phyloP scores from a whole-genome alignment of 129 eudicot genomes.

The Arctium minus region DNA sequence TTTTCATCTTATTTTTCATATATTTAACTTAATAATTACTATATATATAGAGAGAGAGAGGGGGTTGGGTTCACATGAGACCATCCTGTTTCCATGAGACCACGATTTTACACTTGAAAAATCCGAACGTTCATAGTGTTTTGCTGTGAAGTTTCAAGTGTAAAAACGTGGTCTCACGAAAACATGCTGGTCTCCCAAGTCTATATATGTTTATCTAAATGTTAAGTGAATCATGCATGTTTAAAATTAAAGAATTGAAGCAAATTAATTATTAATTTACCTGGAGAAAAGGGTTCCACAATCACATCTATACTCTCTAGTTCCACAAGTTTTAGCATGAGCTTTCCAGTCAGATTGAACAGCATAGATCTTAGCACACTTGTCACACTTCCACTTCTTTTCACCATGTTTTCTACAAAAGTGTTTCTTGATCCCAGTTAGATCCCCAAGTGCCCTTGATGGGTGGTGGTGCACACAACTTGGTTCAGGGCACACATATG shows the following conservation, averaged over 20 bases:
- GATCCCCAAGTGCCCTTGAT: slow-evolving; percentile 90
- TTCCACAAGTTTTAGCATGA: slow-evolving; percentile 86
- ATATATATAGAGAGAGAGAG: too few species aligned
- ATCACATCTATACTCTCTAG: slow-evolving; percentile 90
- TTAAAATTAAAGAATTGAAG: not conserved
- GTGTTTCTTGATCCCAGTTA: slow-evolving; percentile 91
- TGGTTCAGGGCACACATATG: slow-evolving; percentile 84
- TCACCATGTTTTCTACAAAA: slow-evolving; percentile 91
- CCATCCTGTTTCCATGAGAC: too few species aligned
- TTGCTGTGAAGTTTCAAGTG: too few species aligned
- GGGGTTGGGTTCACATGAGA: too few species aligned
- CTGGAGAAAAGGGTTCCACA: slow-evolving; percentile 94
- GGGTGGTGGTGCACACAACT: slow-evolving; percentile 85
- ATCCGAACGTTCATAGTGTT: too few species aligned
- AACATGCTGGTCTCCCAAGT: too few species aligned
- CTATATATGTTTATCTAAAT: not conserved
- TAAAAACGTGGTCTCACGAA: too few species aligned
- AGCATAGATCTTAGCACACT: slow-evolving; percentile 85
- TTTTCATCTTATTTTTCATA: not conserved
- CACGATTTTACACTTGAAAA: too few species aligned
- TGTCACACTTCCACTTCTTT: slow-evolving; percentile 87
- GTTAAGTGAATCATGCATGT: not conserved
- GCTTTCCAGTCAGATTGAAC: slow-evolving; percentile 99
- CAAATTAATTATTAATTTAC: slow-evolving; percentile 22
- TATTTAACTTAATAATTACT: not conserved